Base-by-base conservation (phyloP, 331 rosid species). In the Acacia pycnantha region DNA sequence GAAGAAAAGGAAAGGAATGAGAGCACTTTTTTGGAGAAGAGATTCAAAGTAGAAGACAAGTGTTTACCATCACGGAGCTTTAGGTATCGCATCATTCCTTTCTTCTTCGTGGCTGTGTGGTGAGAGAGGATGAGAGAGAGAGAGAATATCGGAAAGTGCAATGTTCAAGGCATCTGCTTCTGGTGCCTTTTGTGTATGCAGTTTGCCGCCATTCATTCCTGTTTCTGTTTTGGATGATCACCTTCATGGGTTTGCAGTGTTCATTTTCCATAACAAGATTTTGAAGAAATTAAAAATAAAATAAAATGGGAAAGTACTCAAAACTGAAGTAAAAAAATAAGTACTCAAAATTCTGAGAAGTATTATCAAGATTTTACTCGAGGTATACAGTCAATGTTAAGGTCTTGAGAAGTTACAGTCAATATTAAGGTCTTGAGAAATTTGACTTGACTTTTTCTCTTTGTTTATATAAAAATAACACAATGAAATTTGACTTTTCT, bases 1-100 rank as follows among this genome's bases (percentile, higher is more conserved):
- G 87, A 84, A 69, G 81, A 73, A 84, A 86, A 79, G 88, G 83
- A 81, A 89, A 86, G 79, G 91, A 90, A 92, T 85, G 43, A 75
- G 40, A 12, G 26, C 13, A 74, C 8, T 22, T 70, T 65, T 12
- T 35, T 29, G 22, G 62, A 74, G 72, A 74, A 59, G 81, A 74
- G 83, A 87, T 88, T 82, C 78, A 73, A 73, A 79, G 75, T 81
- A 86, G 80, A 79, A 72, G 68, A 14, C 53, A 58, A 33, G 79
- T 62, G 79, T 66, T 26, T 86, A 76, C 56, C 77, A 70, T 37
- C 82, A 78, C 70, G 85, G 62, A 82, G 82, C 74, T 77, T 71
- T 37, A 46, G 61, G 29, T 22, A 58, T 58, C 65, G 85, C 58
- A 87, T 83, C 48, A 90, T 90, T 92, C 94, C 83, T 90, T 90